Conservation (phyloP, 345 rosid genomes). For the Zanthoxylum bungeanum region DNA sequence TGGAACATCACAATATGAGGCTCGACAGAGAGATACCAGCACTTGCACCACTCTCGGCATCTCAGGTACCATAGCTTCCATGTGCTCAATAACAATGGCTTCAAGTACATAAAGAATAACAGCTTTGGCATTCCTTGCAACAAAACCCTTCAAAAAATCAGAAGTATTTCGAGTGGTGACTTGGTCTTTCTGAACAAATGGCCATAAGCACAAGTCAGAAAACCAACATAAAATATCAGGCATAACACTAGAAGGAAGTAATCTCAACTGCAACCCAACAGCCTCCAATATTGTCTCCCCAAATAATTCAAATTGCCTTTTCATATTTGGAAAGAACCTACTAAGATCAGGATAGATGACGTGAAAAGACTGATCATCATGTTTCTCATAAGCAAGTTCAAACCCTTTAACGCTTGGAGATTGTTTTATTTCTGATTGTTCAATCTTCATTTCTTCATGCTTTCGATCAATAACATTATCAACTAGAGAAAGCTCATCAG, state of each 20-base stretch:
- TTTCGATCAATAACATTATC: conserved; percentile 37
- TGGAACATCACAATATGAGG: conserved; percentile 60
- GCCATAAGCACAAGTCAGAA: conserved; percentile 68
- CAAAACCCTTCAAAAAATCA: conserved; percentile 54
- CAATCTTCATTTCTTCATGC: conserved; percentile 28
- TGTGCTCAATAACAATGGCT: conserved; percentile 64
- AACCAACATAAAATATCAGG: conserved; percentile 87
- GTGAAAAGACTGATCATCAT: conserved; percentile 41
- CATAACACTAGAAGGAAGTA: conserved; percentile 48
- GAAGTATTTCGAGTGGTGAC: conserved; percentile 23
- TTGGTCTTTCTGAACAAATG: conserved; percentile 38
- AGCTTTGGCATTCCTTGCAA: conserved; percentile 70
- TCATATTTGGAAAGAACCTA: conserved; percentile 68
- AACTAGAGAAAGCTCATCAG: conserved; percentile 65
- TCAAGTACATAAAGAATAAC: conserved; percentile 68
- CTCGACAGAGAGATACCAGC: conserved; percentile 56
- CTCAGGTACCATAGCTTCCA: conserved; percentile 86
- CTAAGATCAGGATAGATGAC: conserved; percentile 61
- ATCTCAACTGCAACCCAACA: conserved; percentile 69
- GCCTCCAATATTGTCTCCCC: conserved; percentile 78
- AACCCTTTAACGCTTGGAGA: conserved; percentile 12
- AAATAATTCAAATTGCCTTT: conserved; percentile 59
- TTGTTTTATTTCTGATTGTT: conserved; percentile 24
- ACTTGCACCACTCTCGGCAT: conserved; percentile 74
- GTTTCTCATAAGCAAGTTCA: conserved; percentile 32